phyloP scores from a whole-genome alignment of 768 basidiomycete species.

The Collybiopsis luxurians region DNA sequence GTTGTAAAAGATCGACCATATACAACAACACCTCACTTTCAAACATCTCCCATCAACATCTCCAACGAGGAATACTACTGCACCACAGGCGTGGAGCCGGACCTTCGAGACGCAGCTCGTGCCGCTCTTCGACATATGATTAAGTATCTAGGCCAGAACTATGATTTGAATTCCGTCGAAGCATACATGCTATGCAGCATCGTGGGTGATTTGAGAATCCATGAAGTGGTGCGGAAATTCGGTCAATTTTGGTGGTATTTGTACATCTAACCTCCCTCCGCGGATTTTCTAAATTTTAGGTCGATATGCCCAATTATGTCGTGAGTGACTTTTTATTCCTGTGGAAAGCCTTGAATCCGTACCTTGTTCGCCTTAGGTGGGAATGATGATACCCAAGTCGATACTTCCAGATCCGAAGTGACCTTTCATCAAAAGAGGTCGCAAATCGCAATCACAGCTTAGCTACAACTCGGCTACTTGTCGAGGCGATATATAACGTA shows the following conservation, averaged over 20 bases:
- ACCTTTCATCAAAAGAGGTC: not conserved
- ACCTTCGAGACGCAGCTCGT: slow-evolving; percentile 53
- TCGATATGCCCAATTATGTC: slow-evolving; percentile 66
- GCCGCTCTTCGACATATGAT: slow-evolving; percentile 61
- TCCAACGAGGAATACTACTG: slow-evolving; percentile 46
- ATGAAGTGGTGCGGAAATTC: slow-evolving; percentile 52
- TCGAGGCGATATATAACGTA: no score
- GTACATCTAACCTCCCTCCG: slow-evolving; percentile 3
- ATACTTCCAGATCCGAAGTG: not conserved
- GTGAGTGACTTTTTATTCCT: slow-evolving; percentile 27
- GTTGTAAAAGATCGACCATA: slow-evolving; percentile 56
- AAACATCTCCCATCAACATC: slow-evolving; percentile 25
- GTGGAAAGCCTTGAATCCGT: not conserved
- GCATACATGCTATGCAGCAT: slow-evolving; percentile 66
- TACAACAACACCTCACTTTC: slow-evolving; percentile 58
- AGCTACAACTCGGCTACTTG: no score
- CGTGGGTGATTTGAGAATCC: slow-evolving; percentile 55
- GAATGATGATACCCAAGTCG: slow-evolving; percentile 43
- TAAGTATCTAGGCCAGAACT: slow-evolving; percentile 40
- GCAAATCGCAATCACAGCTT: no score
- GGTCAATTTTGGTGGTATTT: no score
- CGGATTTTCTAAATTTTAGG: slow-evolving; percentile 27
- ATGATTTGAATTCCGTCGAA: slow-evolving; percentile 40
- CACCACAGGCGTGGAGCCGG: slow-evolving; percentile 56
- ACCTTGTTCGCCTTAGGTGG: slow-evolving; percentile 43